A percentile compares a stretch with the other conserved stretches of the same genome.
Conservation (phyloP, 2,329 filamentous ascomycete species). For the Tympanopsis confertula region DNA sequence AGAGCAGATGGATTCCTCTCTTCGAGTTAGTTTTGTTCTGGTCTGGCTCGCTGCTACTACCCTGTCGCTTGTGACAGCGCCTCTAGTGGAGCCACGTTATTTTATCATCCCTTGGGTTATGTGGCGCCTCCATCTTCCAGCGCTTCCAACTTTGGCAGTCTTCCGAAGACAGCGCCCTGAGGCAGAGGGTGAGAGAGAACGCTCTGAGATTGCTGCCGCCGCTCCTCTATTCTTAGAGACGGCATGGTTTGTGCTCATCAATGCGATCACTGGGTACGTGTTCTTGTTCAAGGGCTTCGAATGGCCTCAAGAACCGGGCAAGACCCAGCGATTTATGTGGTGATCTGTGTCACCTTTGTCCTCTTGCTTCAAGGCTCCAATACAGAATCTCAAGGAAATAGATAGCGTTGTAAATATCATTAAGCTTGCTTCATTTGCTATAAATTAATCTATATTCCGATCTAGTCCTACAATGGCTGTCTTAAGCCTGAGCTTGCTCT, state of each 20-base stretch:
- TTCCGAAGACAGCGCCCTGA: background rate
- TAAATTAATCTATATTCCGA: too few species aligned
- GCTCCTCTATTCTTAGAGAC: constrained; percentile 36
- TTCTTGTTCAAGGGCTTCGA: constrained; percentile 43
- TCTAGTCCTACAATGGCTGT: too few species aligned
- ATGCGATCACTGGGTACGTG: constrained; percentile 36
- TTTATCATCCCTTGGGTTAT: constrained; percentile 93
- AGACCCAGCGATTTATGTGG: constrained; percentile 49
- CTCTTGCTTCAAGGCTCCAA: too few species aligned
- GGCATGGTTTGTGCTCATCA: constrained; percentile 41
- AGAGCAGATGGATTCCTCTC: constrained; percentile 17
- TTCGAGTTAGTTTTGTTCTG: constrained; percentile 35
- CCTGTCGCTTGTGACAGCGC: constrained; percentile 74
- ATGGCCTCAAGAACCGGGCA: constrained; percentile 45
- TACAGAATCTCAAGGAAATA: too few species aligned
- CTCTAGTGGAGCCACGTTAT: constrained; percentile 88
- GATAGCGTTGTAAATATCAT: too few species aligned
- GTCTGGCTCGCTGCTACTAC: constrained; percentile 57
- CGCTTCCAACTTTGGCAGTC: background rate
- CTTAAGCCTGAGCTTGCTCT: too few species aligned
- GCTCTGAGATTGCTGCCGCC: constrained; percentile 9
- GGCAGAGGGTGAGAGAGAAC: background rate
- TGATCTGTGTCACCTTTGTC: constrained; percentile 10
- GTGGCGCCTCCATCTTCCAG: constrained; percentile 71
- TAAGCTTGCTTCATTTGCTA: too few species aligned